Evolutionary conservation across 2,329 filamentous ascomycete genomes (phyloP).

Genomic region (Trichoderma breve): DNA sequence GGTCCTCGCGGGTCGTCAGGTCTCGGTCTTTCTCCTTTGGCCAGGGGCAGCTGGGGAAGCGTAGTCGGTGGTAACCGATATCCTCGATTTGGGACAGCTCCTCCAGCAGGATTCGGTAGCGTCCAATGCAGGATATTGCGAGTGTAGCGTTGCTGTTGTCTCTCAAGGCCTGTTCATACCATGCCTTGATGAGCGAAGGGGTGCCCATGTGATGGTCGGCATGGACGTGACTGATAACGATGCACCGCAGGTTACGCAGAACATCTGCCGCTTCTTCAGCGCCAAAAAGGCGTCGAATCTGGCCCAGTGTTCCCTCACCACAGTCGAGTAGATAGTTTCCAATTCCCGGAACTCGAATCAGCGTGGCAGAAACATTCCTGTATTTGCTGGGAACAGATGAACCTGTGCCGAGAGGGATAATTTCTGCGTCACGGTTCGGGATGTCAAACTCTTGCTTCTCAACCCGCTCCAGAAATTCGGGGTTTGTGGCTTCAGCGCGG

Average conservation of each 20-base stretch:
- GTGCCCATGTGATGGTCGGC: conserved; percentile 94
- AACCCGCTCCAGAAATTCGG: conserved; percentile 49
- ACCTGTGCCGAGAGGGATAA: conserved; percentile 86
- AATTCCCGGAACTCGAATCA: conserved; percentile 77
- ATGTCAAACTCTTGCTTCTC: conserved; percentile 60
- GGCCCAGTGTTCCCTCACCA: conserved; percentile 88
- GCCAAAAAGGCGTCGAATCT: conserved; percentile 72
- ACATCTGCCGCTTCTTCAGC: conserved; percentile 64
- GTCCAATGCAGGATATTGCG: conserved; percentile 64
- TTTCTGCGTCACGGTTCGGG: conserved; percentile 72
- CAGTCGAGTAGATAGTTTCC: conserved; percentile 91
- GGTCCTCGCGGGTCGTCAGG: conserved; percentile 35
- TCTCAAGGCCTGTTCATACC: conserved; percentile 58
- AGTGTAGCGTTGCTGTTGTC: conserved; percentile 47
- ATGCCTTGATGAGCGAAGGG: conserved; percentile 75
- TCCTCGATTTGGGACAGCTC: conserved; percentile 81
- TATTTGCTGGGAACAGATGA: conserved; percentile 90
- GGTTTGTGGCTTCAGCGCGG: conserved; percentile 39
- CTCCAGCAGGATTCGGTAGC: conserved; percentile 72
- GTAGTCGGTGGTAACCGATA: conserved; percentile 61
- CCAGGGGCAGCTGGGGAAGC: conserved; percentile 34
- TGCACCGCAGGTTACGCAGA: conserved; percentile 71
- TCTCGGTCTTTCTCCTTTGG: conserved; percentile 27
- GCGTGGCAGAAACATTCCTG: conserved; percentile 87
- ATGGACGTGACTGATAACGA: conserved; percentile 95